Base-by-base conservation (phyloP, 108 stramenopile genomes). In the Mediolabrus comicus region DNA sequence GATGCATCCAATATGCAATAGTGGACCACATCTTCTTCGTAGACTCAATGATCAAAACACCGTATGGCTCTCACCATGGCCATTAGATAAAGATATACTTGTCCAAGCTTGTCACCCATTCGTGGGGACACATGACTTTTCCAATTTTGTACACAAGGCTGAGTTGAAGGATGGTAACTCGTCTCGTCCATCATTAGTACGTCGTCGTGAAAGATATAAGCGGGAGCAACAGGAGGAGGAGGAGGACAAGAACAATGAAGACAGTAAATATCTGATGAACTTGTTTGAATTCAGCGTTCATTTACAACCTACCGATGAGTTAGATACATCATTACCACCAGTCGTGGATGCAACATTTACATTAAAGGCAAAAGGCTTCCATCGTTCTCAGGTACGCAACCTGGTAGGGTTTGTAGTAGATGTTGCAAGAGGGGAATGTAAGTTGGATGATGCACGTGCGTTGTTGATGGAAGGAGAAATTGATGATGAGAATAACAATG, bases 361-460 rank as follows among this genome's bases (percentile, higher is more conserved):
- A 19, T 64, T 88, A 4, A 69, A 86, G 64, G 86, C 86, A 9
- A 84, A 85, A 59, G 89, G 92, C 19, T 93, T 93, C 74, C 84
- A 85, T 24, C 64, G 92, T 33, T 83, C 84, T 11, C 88, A 88
- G 89, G 86, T 93, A 1, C 77, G 92, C 25, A 89, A 89, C 66
- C 64, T 93, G 56, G 65, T 90, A 7, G 92, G 92, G 2, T 93
- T 86, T 75, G 79, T 87, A 7, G 86, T 93, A 9, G 91, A 92
- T 61, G 75, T 88, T 1, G 75, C 82, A 10, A 70, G 87, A 30
- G 86, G 91, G 7, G 10, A 59, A 17, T 57, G 55, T 6, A 57
- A 17, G 12, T 24, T 71, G 38, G 63, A 71, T 25, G 61, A 71
- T n/a, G 61, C 72, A 46, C 58, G 52, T 19, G 29, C 17, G 16